Evolutionary conservation across 2,329 filamentous ascomycete genomes (phyloP).

Genomic region (Aplosporella prunicola): DNA sequence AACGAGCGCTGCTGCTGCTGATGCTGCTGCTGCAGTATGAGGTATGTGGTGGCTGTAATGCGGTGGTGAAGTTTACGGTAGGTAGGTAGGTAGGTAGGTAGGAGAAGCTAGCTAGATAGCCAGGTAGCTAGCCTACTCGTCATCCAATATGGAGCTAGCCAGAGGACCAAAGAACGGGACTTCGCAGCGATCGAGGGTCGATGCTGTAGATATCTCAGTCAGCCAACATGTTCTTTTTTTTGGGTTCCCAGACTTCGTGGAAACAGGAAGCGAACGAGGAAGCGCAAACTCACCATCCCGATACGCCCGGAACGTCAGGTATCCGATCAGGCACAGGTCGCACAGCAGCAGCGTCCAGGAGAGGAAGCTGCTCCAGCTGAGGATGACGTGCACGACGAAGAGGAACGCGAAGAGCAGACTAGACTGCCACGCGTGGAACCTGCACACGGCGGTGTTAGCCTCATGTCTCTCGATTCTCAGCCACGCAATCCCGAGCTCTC

Average conservation of each 20-base stretch:
- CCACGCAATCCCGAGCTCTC: not conserved
- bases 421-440: constrained; percentile 95
- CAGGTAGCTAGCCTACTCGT: too few species aligned
- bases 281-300: constrained; percentile 60
- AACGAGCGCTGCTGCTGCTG: too few species aligned
- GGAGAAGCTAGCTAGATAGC: too few species aligned
- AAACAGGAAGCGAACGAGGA: not conserved
- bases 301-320: constrained; percentile 71
- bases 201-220: constrained; percentile 37
- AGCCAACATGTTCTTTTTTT: too few species aligned
- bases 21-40: too few species aligned
- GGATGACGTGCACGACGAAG: constrained; percentile 69
- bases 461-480: not conserved
- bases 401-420: constrained; percentile 68
- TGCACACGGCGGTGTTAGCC: constrained; percentile 27
- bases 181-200: constrained; percentile 62
- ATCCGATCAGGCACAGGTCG: constrained; percentile 68
- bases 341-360: constrained; percentile 73
- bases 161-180: constrained; percentile 77
- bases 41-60: too few species aligned
- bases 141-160: constrained; percentile 82
- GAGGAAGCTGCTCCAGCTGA: constrained; percentile 75
- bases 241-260: not conserved
- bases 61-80: too few species aligned
- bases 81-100: too few species aligned